Evolutionary conservation across 768 basidiomycete genomes (phyloP), one percentile per base, ranked within the genome.

Genomic region (Tubosaeta sp.): DNA sequence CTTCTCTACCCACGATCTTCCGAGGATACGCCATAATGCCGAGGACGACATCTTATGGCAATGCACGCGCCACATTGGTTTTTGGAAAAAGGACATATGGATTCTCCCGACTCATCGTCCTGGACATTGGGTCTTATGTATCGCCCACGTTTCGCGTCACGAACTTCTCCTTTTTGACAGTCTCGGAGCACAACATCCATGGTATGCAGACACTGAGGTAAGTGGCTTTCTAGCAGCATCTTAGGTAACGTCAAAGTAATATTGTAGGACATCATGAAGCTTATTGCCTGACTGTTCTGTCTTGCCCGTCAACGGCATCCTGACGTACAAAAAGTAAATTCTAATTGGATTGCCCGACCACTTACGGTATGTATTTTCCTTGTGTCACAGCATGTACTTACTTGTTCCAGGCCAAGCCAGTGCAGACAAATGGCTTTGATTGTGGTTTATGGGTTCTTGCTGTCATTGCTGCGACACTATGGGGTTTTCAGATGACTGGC

Each of bases 81-180:
- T 64, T 46, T 73, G 72, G 71, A 13, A 10, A 0, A 69, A 66
- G 42, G 40, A 56, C 12, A 6, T 59, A 0, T 76, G 73, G 73
- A 67, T 75, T 8, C 34, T 76, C 9, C 74, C 71, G 0, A 69
- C 75, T 16, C 71, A 75, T 43, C 49, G 61, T 1, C 32, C 55
- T 3, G 45, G 58, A 1, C 71, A 75, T 46, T 74, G 71, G 69
- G 71, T 74, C 0, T 29, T 73, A 2, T 66, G 63, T 11, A 41
- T 65, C 2, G 56, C 38, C 11, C 11, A 48, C n/a, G 18, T 55
- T 25, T 19, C 51, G 1, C 14, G 12, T 12, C 36, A n/a, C 4
- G 41, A 57, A 31, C 56, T 57, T 8, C 35, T 13, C 3, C 53
- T 59, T 7, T 59, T 59, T 43, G 56, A 59, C 12, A 59, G 59